Percentiles rank a stretch among this genome's conserved stretches.
Conservation (phyloP, 441 rosid species). For the Pelargonium citronellum region DNA sequence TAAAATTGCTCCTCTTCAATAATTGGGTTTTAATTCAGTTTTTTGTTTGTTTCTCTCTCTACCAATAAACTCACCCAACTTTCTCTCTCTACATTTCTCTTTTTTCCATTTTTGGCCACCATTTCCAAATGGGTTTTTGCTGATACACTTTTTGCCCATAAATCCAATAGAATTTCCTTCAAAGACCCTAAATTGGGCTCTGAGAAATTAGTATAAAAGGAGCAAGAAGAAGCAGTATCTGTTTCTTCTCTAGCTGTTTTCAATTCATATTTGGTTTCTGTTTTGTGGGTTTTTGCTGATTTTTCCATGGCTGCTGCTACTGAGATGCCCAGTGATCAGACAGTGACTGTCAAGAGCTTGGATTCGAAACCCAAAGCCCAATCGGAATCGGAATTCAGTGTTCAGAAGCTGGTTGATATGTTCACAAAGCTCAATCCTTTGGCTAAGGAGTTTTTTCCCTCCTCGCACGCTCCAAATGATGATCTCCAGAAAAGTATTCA, state of each 20-base stretch:
- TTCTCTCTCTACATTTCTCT: too few relatives aligned
- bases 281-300: background rate
- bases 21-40: too few relatives aligned
- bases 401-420: slow-evolving; percentile 68
- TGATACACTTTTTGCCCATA: background rate
- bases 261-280: too few relatives aligned
- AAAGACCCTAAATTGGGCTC: background rate
- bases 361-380: slow-evolving; percentile 26
- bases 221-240: too few relatives aligned
- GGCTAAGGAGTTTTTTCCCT: slow-evolving; percentile 71
- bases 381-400: slow-evolving; percentile 49
- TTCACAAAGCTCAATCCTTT: slow-evolving; percentile 77
- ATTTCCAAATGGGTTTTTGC: background rate
- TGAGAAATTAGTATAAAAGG: background rate
- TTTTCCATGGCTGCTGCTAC: background rate
- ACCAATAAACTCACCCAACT: too few relatives aligned
- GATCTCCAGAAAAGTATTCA: slow-evolving; percentile 18
- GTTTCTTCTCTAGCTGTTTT: too few relatives aligned
- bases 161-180: background rate
- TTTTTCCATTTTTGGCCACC: too few relatives aligned
- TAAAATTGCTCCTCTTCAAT: too few relatives aligned
- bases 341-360: slow-evolving; percentile 20
- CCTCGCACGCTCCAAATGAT: background rate
- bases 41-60: too few relatives aligned
- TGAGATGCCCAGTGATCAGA: slow-evolving; percentile 2